phyloP scores from a whole-genome alignment of 73 alveolate species.

The Tetrahymena thermophila region DNA sequence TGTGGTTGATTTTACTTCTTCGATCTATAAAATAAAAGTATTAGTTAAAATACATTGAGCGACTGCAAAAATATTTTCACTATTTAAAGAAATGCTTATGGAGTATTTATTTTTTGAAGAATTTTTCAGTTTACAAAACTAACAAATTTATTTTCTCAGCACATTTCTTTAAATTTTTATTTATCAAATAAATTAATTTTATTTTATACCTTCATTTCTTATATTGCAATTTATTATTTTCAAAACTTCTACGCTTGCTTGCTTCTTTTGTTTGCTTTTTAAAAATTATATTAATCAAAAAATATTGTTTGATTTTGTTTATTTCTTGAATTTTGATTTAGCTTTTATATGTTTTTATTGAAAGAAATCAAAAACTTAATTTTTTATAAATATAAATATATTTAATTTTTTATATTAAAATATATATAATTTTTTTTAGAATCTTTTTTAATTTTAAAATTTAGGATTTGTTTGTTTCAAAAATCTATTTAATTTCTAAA shows the following conservation, averaged over 20 bases:
- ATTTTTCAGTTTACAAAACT: background rate
- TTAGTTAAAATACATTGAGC: constrained; percentile 5
- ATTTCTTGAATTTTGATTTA: background rate
- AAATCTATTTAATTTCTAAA: background rate
- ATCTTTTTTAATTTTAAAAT: background rate
- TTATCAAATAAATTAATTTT: background rate
- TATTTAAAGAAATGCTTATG: background rate
- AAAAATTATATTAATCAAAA: background rate
- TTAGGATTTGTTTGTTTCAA: background rate
- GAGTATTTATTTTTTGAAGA: background rate
- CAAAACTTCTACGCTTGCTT: background rate
- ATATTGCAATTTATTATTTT: background rate
- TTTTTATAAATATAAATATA: background rate
- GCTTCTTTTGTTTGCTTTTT: background rate
- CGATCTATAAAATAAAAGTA: constrained; percentile 57
- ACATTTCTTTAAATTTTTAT: background rate
- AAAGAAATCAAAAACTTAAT: background rate
- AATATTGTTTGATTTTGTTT: background rate
- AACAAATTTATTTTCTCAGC: background rate
- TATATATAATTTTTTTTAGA: background rate
- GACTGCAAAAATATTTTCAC: background rate
- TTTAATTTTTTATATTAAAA: background rate
- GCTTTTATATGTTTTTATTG: background rate
- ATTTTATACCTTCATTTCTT: background rate
- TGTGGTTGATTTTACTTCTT: constrained; percentile 98